These are phyloP conservation scores for apple (Malus domestica) DNA, from an alignment of 306 rosid genomes.

Conservation along the genomic window ASM211411v1 NC_041797.1:13547501-13548000, in stretches of 20 bases:
- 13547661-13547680: not conserved
- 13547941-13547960: not conserved
- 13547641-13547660: slow-evolving; percentile 68
- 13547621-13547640: slow-evolving; percentile 65
- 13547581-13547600: slow-evolving; percentile 74
- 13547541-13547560: slow-evolving; percentile 40
- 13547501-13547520: slow-evolving; percentile 71
- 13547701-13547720: not conserved
- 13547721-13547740: not conserved
- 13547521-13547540: slow-evolving; percentile 42
- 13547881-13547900: not conserved
- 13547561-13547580: slow-evolving; percentile 64
- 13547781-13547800: not conserved
- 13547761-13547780: not conserved
- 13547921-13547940: not conserved
- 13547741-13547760: not conserved
- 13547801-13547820: not conserved
- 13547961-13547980: not conserved
- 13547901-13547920: not conserved
- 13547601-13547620: slow-evolving; percentile 46
- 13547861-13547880: not conserved
- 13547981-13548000: not conserved
- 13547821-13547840: not conserved
- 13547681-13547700: not conserved
- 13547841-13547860: not conserved